These are phyloP conservation scores for Candida insectorum DNA, from an alignment of 805 yeast species.

Conservation along the genomic window DNA sequence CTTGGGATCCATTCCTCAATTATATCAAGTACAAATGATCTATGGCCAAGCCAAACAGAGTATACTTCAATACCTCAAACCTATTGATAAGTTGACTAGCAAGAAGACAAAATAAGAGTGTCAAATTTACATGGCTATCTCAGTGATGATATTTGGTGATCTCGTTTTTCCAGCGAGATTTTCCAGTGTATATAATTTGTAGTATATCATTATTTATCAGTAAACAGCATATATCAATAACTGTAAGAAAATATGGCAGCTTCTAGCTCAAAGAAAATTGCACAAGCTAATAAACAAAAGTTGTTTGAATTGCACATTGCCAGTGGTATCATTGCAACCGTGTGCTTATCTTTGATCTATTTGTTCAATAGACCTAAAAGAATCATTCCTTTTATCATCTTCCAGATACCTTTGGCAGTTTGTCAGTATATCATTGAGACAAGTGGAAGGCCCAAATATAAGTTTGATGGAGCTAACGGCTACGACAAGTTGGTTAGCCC, in stretches of 20 bases:
- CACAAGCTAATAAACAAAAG: constrained; percentile 34
- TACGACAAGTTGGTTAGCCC: constrained; percentile 43
- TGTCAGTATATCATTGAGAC: constrained; percentile 53
- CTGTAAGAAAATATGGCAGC: constrained; percentile 46
- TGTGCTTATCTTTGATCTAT: constrained; percentile 35
- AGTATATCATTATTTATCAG: too few relatives aligned
- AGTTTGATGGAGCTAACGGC: constrained; percentile 16
- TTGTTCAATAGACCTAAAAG: constrained; percentile 44
- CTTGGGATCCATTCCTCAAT: constrained; percentile 15
- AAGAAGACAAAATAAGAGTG: constrained; percentile 6
- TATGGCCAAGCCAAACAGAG: constrained; percentile 4
- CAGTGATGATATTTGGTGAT: too few relatives aligned
- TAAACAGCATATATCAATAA: too few relatives aligned
- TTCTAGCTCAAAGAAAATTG: constrained; percentile 53
- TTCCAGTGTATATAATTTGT: too few relatives aligned
- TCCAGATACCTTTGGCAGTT: constrained; percentile 37
- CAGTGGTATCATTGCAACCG: constrained; percentile 30
- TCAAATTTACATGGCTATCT: too few relatives aligned
- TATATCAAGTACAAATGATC: constrained; percentile 1
- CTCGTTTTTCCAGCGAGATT: too few relatives aligned
- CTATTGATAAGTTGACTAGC: constrained; percentile 7
- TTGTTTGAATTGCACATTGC: constrained; percentile 37
- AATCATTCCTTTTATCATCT: constrained; percentile 34
- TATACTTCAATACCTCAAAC: constrained; percentile 5
- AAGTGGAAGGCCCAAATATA: constrained; percentile 57